Evolutionary conservation across 139 green algal species (phyloP), one percentile per base, ranked within the genome.

Genomic region (Nannochloris sp.): DNA sequence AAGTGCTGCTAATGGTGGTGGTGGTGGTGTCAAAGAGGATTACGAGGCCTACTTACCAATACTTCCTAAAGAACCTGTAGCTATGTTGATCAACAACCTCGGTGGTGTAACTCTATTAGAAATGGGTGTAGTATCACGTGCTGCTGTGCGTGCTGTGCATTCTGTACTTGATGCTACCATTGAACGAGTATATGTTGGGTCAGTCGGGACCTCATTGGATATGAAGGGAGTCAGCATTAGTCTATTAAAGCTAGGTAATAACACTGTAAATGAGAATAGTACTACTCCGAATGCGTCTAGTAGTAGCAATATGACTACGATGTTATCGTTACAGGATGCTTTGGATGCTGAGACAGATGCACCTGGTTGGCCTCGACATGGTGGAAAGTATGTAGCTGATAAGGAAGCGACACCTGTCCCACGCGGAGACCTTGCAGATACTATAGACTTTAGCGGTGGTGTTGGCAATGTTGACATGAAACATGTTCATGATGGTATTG

Each of bases 181-280:
- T 31, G 72, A 73, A 54, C 67, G 83, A 7, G 35, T 87, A 27
- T 80, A 59, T n/a, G 69, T 78, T 3, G 90, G 90, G 4, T 61
- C 70, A 24, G 92, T 85, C 74, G 82, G 92, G 74, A 95, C 84
- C 15, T 82, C 77, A 33, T 74, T 94, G 12, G 83, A 92, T 72
- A 95, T 95, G 87, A 79, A 14, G 76, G 90, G 56, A 14, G 27
- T 80, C 3, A 76, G 59, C 2, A 32, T 87, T 15, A 81, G 67
- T 2, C 15, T 87, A 19, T 34, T 82, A 32, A 46, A 44, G 23
- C 37, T 81, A 19, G 42, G 65, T 23, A 13, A 37, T 25, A 27
- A 39, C 2, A 0, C 7, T 13, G 27, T 53, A 44, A 25, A 25
- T 6, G 56, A 64, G 10, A 25, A 57, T 10, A 25, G n/a, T n/a